phyloP scores from a whole-genome alignment of 2,329 filamentous ascomycete species.

The Xylaria sp. region DNA sequence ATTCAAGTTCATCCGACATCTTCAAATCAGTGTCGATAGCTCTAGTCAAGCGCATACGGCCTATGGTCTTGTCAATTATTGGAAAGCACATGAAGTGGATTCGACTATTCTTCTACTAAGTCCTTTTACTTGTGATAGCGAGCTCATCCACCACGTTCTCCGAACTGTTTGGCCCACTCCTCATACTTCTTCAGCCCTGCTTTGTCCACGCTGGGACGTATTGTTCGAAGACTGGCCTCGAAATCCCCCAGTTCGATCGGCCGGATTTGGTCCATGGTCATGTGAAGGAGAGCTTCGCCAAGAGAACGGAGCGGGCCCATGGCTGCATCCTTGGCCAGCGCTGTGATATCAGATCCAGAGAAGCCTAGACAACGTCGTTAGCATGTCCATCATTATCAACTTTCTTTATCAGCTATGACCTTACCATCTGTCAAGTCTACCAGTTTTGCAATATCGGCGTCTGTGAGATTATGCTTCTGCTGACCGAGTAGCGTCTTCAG shows the following conservation, averaged over 20 bases:
- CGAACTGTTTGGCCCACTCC: constrained; percentile 92
- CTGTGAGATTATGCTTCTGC: constrained; percentile 81
- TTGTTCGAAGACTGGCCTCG: constrained; percentile 78
- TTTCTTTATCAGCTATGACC: background rate
- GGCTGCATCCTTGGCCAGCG: constrained; percentile 93
- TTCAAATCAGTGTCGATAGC: background rate
- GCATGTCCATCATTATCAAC: background rate
- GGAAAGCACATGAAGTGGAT: background rate
- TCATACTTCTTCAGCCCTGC: constrained; percentile 87
- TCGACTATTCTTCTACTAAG: background rate
- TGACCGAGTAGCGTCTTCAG: constrained; percentile 79
- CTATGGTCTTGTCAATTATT: background rate
- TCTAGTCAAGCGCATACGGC: background rate
- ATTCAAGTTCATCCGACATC: constrained; percentile 13
- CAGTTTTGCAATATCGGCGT: constrained; percentile 73
- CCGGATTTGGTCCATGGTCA: constrained; percentile 92
- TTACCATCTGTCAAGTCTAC: constrained; percentile 85
- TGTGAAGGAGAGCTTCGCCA: constrained; percentile 86
- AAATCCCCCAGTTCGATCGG: constrained; percentile 87
- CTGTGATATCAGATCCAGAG: constrained; percentile 95
- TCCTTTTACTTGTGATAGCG: background rate
- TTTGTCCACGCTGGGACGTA: constrained; percentile 87
- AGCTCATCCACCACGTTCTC: constrained; percentile 79
- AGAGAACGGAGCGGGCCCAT: constrained; percentile 94
- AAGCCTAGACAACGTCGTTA: constrained; percentile 67